Evolutionary conservation across 78 protist genomes (phyloP).

Genomic region (slime mould (Dictyostelium discoideum)): DNA sequence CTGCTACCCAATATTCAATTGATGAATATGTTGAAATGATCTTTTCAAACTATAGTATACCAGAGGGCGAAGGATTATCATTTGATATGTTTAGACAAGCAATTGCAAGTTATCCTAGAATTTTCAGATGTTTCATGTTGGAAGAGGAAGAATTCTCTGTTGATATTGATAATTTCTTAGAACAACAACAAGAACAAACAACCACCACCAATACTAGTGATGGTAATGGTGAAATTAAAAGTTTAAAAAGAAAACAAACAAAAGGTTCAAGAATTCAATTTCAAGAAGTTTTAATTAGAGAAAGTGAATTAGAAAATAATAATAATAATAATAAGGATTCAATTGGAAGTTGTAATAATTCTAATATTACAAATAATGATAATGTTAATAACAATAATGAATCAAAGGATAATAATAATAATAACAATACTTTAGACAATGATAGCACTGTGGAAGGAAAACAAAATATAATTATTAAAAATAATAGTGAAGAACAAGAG

Average conservation of each 20-base stretch:
- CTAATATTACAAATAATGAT: background rate
- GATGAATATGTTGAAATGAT: slow-evolving; percentile 67
- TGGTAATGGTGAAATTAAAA: background rate
- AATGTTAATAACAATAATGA: background rate
- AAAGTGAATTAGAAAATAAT: slow-evolving; percentile 19
- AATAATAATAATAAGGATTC: background rate
- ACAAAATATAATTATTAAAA: background rate
- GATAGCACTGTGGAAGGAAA: background rate
- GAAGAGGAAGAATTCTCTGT: slow-evolving; percentile 64
- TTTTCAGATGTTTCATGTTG: slow-evolving; percentile 71
- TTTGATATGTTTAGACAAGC: slow-evolving; percentile 71
- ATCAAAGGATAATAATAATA: background rate
- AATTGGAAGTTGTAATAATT: background rate
- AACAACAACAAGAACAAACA: background rate
- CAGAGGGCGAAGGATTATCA: slow-evolving; percentile 21
- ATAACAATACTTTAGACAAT: background rate
- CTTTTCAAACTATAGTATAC: slow-evolving; percentile 60
- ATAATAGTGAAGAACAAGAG: background rate
- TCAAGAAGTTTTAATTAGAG: slow-evolving; percentile 33
- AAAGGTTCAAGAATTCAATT: slow-evolving; percentile 16
- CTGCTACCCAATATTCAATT: slow-evolving; percentile 43
- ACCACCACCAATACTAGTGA: background rate
- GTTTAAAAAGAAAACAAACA: background rate
- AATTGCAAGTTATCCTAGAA: slow-evolving; percentile 56
- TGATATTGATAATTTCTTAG: slow-evolving; percentile 6